Evolutionary conservation across 768 basidiomycete species (phyloP).

Genomic region (Inosperma sp.): DNA sequence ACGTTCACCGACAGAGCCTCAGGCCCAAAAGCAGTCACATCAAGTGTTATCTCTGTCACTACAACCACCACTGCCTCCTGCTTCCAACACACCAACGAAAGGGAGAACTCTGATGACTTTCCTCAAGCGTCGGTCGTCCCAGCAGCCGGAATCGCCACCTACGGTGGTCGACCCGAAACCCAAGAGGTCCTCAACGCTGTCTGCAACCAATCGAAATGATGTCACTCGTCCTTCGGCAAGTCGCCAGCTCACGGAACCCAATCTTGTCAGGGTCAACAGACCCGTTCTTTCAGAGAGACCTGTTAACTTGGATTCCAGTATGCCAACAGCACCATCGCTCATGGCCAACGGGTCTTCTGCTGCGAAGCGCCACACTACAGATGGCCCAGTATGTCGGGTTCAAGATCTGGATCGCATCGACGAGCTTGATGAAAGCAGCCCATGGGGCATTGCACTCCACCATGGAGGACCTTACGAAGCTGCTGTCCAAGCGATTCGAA

Average conservation of each 20-base stretch:
- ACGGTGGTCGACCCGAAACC: not conserved
- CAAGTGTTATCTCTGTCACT: slow-evolving; percentile 2
- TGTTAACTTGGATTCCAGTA: slow-evolving; percentile 1
- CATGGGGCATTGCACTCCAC: slow-evolving; percentile 58
- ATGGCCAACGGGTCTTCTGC: slow-evolving; percentile 6
- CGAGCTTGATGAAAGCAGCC: slow-evolving; percentile 73
- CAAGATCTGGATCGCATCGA: slow-evolving; percentile 65
- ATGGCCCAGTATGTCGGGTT: slow-evolving; percentile 9
- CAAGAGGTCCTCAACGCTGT: slow-evolving; percentile 1
- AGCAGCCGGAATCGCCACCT: slow-evolving; percentile 6
- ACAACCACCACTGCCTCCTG: slow-evolving; percentile 10
- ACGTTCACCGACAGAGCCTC: too few relatives aligned
- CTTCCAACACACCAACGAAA: slow-evolving; percentile 8
- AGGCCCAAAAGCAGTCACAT: slow-evolving; percentile 5
- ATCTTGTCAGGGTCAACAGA: slow-evolving; percentile 14
- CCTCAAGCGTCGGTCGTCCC: slow-evolving; percentile 23
- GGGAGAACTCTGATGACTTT: slow-evolving; percentile 22
- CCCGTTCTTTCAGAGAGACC: slow-evolving; percentile 23
- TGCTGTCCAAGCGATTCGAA: slow-evolving; percentile 25
- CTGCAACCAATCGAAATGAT: slow-evolving; percentile 11
- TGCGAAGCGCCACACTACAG: slow-evolving; percentile 15
- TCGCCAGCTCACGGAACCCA: slow-evolving; percentile 16
- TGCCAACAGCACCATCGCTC: not conserved
- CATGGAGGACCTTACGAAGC: slow-evolving; percentile 77
- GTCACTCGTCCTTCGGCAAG: slow-evolving; percentile 16